Conservation (phyloP, 2,329 filamentous ascomycete species). For the Aspergillus fumigatus region DNA sequence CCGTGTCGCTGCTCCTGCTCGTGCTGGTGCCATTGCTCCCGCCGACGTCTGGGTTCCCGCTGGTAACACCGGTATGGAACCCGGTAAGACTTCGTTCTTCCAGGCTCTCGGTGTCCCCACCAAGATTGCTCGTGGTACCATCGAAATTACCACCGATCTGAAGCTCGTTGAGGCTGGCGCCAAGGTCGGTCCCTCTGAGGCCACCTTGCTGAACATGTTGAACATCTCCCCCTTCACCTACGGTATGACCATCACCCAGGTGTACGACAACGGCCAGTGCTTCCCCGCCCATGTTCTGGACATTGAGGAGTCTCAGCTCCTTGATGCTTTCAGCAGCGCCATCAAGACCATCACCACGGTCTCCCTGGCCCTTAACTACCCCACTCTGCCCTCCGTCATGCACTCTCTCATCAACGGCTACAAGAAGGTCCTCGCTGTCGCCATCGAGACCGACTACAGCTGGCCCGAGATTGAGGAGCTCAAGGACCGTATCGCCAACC, state of each 20-base stretch:
- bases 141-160: conserved; percentile 97
- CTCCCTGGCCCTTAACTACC: conserved; percentile 91
- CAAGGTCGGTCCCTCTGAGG: conserved; percentile 99
- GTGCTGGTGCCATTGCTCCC: conserved; percentile 95
- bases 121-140: conserved; percentile 99
- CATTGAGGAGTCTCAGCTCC: conserved; percentile 90
- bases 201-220: conserved; percentile 98
- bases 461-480: conserved; percentile 96
- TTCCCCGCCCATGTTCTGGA: conserved; percentile 85
- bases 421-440: conserved; percentile 89
- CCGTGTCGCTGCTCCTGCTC: conserved; percentile 94
- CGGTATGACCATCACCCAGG: conserved; percentile 92
- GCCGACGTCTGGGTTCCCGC: conserved; percentile 90
- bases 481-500: conserved; percentile 99
- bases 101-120: conserved; percentile 99
- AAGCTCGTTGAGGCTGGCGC: conserved; percentile 90
- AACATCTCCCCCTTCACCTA: conserved; percentile 99
- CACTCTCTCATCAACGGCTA: conserved; percentile 96
- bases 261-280: conserved; percentile 95
- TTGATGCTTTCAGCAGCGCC: conserved; percentile 73
- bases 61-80: conserved; percentile 99
- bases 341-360: conserved; percentile 83
- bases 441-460: conserved; percentile 82
- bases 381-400: conserved; percentile 90
- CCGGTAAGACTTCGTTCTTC: conserved; percentile 99